phyloP scores from a whole-genome alignment of 805 yeast species.

The Wickerhamiella dianesei region DNA sequence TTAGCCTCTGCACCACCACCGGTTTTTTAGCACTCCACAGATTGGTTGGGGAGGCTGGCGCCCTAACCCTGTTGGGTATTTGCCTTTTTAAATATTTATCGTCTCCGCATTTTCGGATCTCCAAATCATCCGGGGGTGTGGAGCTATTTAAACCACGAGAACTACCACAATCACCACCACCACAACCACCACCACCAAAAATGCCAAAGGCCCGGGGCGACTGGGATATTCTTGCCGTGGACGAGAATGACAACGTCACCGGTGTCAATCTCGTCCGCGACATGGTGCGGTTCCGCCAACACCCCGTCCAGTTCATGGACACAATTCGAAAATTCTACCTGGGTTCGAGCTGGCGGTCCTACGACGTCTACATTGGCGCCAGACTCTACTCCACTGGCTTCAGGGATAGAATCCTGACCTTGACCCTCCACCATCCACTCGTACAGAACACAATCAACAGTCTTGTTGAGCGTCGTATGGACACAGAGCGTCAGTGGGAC shows the following conservation, averaged over 20 bases:
- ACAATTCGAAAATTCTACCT: constrained; percentile 22
- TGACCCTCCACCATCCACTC: constrained; percentile 22
- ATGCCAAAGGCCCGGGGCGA: constrained; percentile 1
- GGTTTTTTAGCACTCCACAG: neutral
- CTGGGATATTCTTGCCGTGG: constrained; percentile 4
- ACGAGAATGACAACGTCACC: neutral
- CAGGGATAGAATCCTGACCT: constrained; percentile 20
- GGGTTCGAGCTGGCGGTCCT: constrained; percentile 28
- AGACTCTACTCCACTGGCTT: constrained; percentile 21
- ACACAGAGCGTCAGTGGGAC: constrained; percentile 20
- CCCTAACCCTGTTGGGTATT: neutral
- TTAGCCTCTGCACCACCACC: too few relatives aligned
- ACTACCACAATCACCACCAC: too few relatives aligned
- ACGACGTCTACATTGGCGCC: constrained; percentile 27
- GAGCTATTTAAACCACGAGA: too few relatives aligned
- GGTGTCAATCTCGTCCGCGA: constrained; percentile 10
- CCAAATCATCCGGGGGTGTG: neutral
- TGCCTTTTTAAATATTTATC: neutral
- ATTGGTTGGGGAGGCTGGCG: neutral
- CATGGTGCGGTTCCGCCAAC: constrained; percentile 25
- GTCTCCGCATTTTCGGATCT: neutral
- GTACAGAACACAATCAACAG: constrained; percentile 22
- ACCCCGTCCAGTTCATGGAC: constrained; percentile 24
- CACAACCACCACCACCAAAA: neutral
- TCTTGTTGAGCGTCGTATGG: constrained; percentile 24